Evolutionary conservation across 2,329 filamentous ascomycete species (phyloP).

Genomic region (Trichoderma koningii): DNA sequence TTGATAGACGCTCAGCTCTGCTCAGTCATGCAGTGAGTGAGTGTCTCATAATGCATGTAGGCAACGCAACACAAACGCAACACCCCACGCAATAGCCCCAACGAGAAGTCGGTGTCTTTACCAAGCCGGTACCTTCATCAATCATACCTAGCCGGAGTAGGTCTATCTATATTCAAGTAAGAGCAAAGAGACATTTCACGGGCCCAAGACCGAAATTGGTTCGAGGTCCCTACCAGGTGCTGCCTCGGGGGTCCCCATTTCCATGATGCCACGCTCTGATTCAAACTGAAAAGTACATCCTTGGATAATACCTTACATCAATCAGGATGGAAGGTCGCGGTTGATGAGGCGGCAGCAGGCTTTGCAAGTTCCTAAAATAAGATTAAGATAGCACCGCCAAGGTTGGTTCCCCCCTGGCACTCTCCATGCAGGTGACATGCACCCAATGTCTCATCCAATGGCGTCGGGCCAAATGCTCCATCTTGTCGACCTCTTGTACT

Average conservation of each 20-base stretch:
- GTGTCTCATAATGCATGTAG: too few species aligned
- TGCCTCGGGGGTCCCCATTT: neutral
- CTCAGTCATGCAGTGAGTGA: neutral
- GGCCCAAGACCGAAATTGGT: neutral
- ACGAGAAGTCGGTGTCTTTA: too few species aligned
- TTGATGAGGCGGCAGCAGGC: neutral
- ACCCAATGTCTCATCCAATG: conserved; percentile 11
- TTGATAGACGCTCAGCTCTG: neutral
- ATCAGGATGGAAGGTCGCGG: neutral
- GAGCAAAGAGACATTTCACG: neutral
- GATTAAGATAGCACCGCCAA: conserved; percentile 17
- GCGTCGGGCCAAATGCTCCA: neutral
- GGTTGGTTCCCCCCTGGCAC: neutral
- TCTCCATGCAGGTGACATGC: conserved; percentile 22
- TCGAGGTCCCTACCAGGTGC: neutral
- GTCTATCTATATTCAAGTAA: too few species aligned
- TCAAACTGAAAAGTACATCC: neutral
- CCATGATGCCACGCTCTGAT: conserved; percentile 1
- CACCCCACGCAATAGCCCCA: too few species aligned
- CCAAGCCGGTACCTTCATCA: neutral
- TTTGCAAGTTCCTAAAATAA: conserved; percentile 6
- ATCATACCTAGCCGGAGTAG: neutral
- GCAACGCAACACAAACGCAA: too few species aligned
- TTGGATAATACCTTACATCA: neutral
- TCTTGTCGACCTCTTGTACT: too few species aligned